These are phyloP conservation scores for Sugiyamaella xylanicola DNA, from an alignment of 1,139 yeast genomes.

Conservation along the genomic window DNA sequence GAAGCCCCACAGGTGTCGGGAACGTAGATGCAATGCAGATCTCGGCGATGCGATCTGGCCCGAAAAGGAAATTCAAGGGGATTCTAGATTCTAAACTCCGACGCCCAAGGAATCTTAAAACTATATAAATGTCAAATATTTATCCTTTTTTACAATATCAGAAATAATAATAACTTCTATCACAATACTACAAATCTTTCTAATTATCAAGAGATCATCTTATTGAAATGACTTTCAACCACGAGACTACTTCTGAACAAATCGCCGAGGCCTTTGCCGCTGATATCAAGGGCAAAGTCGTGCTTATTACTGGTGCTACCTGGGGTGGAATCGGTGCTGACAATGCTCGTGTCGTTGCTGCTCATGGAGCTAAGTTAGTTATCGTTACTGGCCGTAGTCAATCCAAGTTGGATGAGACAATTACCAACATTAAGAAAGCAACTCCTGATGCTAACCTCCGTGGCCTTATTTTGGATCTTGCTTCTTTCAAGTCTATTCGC, in stretches of 20 bases:
- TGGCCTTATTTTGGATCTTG: conserved; percentile 18
- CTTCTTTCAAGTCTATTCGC: conserved; percentile 20
- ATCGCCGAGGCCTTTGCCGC: conserved; percentile 15
- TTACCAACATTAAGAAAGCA: conserved; percentile 23
- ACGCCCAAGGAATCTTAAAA: background rate
- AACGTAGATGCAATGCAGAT: background rate
- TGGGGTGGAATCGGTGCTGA: conserved; percentile 35
- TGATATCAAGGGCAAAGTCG: conserved; percentile 39
- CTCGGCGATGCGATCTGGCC: background rate
- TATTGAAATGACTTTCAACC: background rate
- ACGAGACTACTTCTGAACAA: conserved; percentile 21
- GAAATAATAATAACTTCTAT: background rate
- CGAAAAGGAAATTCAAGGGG: background rate
- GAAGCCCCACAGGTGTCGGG: background rate
- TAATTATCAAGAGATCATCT: background rate
- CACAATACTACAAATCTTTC: background rate
- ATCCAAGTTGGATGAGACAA: conserved; percentile 27
- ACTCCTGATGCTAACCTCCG: conserved; percentile 16
- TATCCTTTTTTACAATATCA: no score
- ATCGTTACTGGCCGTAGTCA: conserved; percentile 37
- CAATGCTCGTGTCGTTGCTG: conserved; percentile 27
- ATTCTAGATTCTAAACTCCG: background rate
- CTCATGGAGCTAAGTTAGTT: conserved; percentile 43
- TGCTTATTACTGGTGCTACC: conserved; percentile 36
- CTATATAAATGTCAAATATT: background rate